These are phyloP conservation scores for Phytophthora colocasiae DNA, from an alignment of 352 stramenopile species.

Conservation along the genomic window DNA sequence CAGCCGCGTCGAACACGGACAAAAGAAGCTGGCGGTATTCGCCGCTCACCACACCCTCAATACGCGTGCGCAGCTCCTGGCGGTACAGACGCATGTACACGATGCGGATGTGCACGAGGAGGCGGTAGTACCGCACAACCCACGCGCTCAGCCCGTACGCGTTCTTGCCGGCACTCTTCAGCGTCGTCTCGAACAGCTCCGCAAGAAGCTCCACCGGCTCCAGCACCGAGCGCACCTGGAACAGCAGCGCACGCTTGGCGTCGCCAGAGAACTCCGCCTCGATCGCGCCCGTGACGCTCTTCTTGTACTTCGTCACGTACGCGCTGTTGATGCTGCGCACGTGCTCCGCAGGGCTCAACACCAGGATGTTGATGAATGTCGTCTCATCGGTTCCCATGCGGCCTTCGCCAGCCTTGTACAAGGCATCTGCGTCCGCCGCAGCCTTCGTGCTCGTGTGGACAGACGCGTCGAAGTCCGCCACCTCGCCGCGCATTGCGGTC, in stretches of 20 bases:
- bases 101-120: constrained; percentile 41
- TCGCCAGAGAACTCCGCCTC: constrained; percentile 61
- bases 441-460: constrained; percentile 64
- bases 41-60: constrained; percentile 72
- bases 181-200: constrained; percentile 44
- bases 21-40: constrained; percentile 62
- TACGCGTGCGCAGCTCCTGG: constrained; percentile 69
- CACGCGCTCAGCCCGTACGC: constrained; percentile 24
- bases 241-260: constrained; percentile 43
- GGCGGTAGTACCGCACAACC: constrained; percentile 38
- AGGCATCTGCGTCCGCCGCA: constrained; percentile 46
- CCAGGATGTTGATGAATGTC: constrained; percentile 54
- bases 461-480: constrained; percentile 48
- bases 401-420: constrained; percentile 73
- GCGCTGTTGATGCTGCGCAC: constrained; percentile 53
- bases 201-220: constrained; percentile 37
- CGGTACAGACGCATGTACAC: constrained; percentile 55
- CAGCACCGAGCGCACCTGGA: constrained; percentile 38
- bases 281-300: constrained; percentile 52
- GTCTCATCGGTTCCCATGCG: constrained; percentile 64
- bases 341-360: constrained; percentile 48
- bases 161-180: constrained; percentile 43
- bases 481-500: constrained; percentile 41
- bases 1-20: constrained; percentile 27
- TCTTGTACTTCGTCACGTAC: constrained; percentile 60